Base-by-base conservation (phyloP, 139 green algal species). In the Protoeuglena noctilucae region DNA sequence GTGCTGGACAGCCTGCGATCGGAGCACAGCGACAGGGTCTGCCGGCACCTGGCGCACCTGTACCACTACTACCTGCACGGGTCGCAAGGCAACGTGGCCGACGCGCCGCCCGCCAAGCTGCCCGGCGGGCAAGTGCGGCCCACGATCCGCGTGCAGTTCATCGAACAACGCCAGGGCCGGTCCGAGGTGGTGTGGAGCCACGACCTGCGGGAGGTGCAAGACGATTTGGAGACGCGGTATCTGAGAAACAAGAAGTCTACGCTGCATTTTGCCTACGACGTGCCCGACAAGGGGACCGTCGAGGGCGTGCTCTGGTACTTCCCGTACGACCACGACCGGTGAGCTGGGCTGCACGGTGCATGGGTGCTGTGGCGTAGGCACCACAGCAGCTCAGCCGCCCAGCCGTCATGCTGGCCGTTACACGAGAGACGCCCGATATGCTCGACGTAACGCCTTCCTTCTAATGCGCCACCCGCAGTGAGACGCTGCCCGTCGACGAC, bases 21-120 rank as follows among this genome's bases (percentile, higher is more conserved):
- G 25, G 14, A 58, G 28, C 28, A 58, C 28, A 51, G 53, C 27
- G 53, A 47, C 39, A 5, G 14, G 12, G 14, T 60, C 21, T 70
- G 67, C 63, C 57, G 68, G 25, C 68, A 84, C 57, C 71, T 90
- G 40, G 80, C 75, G 17, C 81, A 90, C 60, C 54, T 88, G 3
- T 90, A 90, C 65, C 81, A 90, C 58, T 90, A 87, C 62, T 90
- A 90, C 71, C 56, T 90, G 45, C 80, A 88, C 29, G 81, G 81
- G 1, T 58, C 71, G 1, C 21, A 48, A 9, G 81, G 79, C 30
- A 86, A 81, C 51, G 2, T 23, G 53, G 26, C 4, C n/a, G n/a
- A n/a, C n/a, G n/a, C n/a, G n/a, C n/a, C n/a, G n/a, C n/a, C n/a
- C 34, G 49, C 31, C 16, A 24, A 30, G 21, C 66, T 83, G 56